Conservation (phyloP, 768 basidiomycete genomes). For the Sporobolomyces roseus region DNA sequence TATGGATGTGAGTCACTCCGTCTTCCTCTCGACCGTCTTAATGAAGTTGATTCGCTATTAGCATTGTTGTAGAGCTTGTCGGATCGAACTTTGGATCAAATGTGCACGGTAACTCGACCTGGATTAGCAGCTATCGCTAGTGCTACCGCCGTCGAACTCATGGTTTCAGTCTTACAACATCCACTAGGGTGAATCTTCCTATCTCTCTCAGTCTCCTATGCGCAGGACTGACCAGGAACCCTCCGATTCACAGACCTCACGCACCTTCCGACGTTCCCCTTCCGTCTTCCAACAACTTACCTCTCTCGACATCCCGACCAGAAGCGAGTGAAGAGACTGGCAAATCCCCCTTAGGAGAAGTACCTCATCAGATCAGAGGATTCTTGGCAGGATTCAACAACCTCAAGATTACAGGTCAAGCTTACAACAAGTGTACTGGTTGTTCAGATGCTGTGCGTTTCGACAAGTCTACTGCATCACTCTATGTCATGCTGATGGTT, state of each 20-base stretch:
- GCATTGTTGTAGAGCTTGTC: conserved; percentile 52
- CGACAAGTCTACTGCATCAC: conserved; percentile 40
- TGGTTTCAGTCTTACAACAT: conserved; percentile 83
- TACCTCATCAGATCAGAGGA: conserved; percentile 91
- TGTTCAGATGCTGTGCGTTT: conserved; percentile 68
- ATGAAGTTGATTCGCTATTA: too few species aligned
- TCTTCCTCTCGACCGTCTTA: background rate
- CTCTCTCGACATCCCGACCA: conserved; percentile 1
- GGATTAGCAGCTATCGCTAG: conserved; percentile 89
- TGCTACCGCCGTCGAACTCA: conserved; percentile 84
- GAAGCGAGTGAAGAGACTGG: background rate
- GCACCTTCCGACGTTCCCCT: conserved; percentile 40
- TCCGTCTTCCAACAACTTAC: conserved; percentile 41
- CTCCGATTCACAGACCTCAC: conserved; percentile 36
- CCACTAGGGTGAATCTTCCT: conserved; percentile 64
- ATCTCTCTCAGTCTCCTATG: background rate
- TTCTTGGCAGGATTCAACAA: conserved; percentile 82
- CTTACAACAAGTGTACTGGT: conserved; percentile 82
- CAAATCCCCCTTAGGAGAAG: conserved; percentile 65
- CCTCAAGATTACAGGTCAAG: conserved; percentile 75
- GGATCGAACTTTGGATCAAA: conserved; percentile 92
- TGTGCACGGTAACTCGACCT: conserved; percentile 97
- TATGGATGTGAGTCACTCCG: conserved; percentile 64
- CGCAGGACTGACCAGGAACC: background rate
- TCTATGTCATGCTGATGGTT: background rate